Base-by-base conservation (phyloP, 1,284 basidiomycete species). In the Cryptococcus neoformans region DNA sequence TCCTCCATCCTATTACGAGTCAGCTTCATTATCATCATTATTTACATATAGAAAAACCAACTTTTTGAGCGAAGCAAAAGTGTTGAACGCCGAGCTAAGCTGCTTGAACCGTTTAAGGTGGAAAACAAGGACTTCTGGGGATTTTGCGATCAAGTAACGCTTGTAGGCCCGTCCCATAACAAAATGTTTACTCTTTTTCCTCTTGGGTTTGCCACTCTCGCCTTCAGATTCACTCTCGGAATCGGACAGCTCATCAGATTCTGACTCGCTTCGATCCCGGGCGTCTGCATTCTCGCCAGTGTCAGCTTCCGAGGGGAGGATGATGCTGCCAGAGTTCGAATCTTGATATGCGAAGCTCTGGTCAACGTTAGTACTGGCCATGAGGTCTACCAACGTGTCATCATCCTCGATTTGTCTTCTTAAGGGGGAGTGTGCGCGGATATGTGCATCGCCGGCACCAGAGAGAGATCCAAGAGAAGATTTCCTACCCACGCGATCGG, bases 41-140 rank as follows among this genome's bases (percentile, higher is more conserved):
- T 21, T 21, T 21, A 21, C 21, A 21, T 21, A 21, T 21, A 21
- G 21, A 21, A 21, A 21, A 21, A 21, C 21, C 21, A 21, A 21
- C 21, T 21, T 21, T 60, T 64, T 78, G 70, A 73, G 61, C 58
- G 65, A 67, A 42, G 67, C 67, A 60, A 77, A 78, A 7, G 60
- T 52, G 21, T 57, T 60, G 50, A 74, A 76, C n/a, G 60, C 58
- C 55, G 73, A 73, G 11, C 62, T 58, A 8, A 80, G 78, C 74
- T 92, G 90, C 75, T 94, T 90, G 80, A 97, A 97, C 38, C 93
- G 84, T 79, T 96, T 97, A 51, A 96, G 82, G 66, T 97, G 93
- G 59, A 97, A 84, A 53, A 95, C 89, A 57, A 97, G 83, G 36
- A 96, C 84, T 0, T 91, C 90, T 0, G 93, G 93, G 0, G 90